Base-by-base conservation (phyloP, 164 flowering plant species). In the Umbellularia californica region DNA sequence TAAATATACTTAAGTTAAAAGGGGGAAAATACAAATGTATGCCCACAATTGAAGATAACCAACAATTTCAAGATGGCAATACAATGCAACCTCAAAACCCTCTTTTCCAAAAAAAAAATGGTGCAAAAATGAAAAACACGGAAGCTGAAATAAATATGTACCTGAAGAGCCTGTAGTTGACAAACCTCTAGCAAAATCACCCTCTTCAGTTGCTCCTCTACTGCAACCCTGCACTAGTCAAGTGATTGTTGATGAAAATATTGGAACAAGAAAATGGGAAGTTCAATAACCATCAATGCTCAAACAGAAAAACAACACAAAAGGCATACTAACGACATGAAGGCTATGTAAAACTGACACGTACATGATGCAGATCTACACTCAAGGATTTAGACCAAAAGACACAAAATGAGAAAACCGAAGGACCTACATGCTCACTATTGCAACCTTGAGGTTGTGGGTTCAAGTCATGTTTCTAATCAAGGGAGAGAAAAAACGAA, bases 191-290 rank as follows among this genome's bases (percentile, higher is more conserved):
- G 85, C 84, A 82, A 90, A 85, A 73, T 83, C 87, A 77, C 77
- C 81, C 52, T 91, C 95, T 50, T 85, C 87, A 77, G 82, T 81
- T 72, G 87, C 86, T 77, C 81, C 84, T 70, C 93, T 88, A 71
- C 86, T 84, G 82, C 93, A 90, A 79, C 89, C 98, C 98, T 96
- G 83, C 78, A 87, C 62, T 15, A 28, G 28, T 67, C 50, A 67
- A 28, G 41, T 67, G 28, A 28, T 28, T 30, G 60, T 55, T 55
- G 20, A 55, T 15, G n/a, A 55, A 55, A 14, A 55, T 14, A 15
- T 55, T 55, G 60, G n/a, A 55, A 55, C 60, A 14, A 55, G 17
- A 55, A 55, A 55, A 20, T 55, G 20, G 41, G 15, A 67, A 67
- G 33, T 17, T 11, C 17, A 30, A 27, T 3, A 28, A 3, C 19